phyloP scores from a whole-genome alignment of 2,329 filamentous ascomycete genomes.

The Sphaerulina populicola region DNA sequence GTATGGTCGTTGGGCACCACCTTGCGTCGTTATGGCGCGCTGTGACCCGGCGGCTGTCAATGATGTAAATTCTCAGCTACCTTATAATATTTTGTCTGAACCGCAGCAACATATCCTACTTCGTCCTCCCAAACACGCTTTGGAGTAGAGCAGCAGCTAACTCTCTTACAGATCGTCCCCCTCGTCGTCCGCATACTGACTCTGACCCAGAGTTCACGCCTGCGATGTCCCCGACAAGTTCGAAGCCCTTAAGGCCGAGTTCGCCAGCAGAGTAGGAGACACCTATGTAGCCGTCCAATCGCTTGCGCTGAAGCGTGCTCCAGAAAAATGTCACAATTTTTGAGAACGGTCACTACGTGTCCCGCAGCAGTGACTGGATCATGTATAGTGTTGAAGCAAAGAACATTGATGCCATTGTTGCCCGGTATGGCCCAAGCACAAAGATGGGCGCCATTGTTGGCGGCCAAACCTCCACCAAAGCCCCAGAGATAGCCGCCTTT shows the following conservation, averaged over 20 bases:
- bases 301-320: slow-evolving; percentile 41
- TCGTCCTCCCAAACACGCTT: slow-evolving; percentile 1
- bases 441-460: slow-evolving; percentile 93
- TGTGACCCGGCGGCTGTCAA: slow-evolving; percentile 56
- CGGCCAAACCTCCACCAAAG: slow-evolving; percentile 96
- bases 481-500: slow-evolving; percentile 88
- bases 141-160: slow-evolving; percentile 14
- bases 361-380: slow-evolving; percentile 93
- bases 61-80: slow-evolving; percentile 99
- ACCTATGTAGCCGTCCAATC: slow-evolving; percentile 23
- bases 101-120: slow-evolving; percentile 15
- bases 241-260: slow-evolving; percentile 71
- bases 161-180: slow-evolving; percentile 13
- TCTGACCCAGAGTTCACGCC: slow-evolving; percentile 70
- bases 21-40: slow-evolving; percentile 63
- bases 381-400: slow-evolving; percentile 98
- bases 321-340: slow-evolving; percentile 78
- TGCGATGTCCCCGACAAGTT: slow-evolving; percentile 90
- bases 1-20: slow-evolving; percentile 61
- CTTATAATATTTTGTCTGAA: slow-evolving; percentile 85
- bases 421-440: slow-evolving; percentile 84
- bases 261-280: slow-evolving; percentile 70
- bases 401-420: slow-evolving; percentile 77
- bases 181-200: slow-evolving; percentile 15
- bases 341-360: slow-evolving; percentile 90